Percentiles rank a stretch among this genome's conserved stretches.
These are phyloP conservation scores for Ceratocystis cubensis DNA, from an alignment of 2,329 filamentous ascomycete genomes.

Conservation along the genomic window DNA sequence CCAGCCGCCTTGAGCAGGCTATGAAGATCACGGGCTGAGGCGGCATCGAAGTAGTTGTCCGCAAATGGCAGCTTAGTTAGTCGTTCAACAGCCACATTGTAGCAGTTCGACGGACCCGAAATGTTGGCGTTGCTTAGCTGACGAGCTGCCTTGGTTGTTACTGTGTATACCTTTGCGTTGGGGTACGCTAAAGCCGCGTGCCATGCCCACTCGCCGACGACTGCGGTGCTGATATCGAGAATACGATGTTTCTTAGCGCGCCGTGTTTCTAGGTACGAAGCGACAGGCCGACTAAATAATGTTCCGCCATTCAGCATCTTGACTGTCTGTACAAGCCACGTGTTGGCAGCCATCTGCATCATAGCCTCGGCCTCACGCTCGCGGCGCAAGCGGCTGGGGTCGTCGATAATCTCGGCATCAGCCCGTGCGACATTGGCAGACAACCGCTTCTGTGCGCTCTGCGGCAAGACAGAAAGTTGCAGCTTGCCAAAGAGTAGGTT, in stretches of 20 bases:
- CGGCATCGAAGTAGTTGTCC: slow-evolving; percentile 75
- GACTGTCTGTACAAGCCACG: slow-evolving; percentile 49
- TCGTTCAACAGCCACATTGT: slow-evolving; percentile 63
- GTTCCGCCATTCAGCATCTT: slow-evolving; percentile 52
- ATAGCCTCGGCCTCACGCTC: slow-evolving; percentile 75
- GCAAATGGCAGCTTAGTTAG: slow-evolving; percentile 76
- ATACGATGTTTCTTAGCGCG: slow-evolving; percentile 44
- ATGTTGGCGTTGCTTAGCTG: slow-evolving; percentile 63
- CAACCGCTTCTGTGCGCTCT: slow-evolving; percentile 57
- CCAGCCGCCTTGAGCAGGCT: slow-evolving; percentile 63
- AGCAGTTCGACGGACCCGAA: slow-evolving; percentile 76
- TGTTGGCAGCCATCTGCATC: slow-evolving; percentile 51
- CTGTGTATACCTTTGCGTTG: slow-evolving; percentile 75
- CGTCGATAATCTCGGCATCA: slow-evolving; percentile 53
- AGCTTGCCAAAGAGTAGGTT: slow-evolving; percentile 78
- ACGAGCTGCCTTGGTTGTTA: slow-evolving; percentile 59
- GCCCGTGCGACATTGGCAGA: slow-evolving; percentile 62
- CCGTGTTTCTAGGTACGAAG: slow-evolving; percentile 40
- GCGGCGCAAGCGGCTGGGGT: slow-evolving; percentile 46
- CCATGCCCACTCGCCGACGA: slow-evolving; percentile 91
- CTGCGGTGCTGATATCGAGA: slow-evolving; percentile 75
- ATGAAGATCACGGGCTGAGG: slow-evolving; percentile 80
- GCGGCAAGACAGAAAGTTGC: slow-evolving; percentile 57
- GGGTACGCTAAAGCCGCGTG: slow-evolving; percentile 77
- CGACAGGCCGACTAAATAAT: slow-evolving; percentile 51